A percentile compares a stretch with the other conserved stretches of the same genome.
Evolutionary conservation across 257 asterid species (phyloP).

Genomic region (Solanum virginianum): DNA sequence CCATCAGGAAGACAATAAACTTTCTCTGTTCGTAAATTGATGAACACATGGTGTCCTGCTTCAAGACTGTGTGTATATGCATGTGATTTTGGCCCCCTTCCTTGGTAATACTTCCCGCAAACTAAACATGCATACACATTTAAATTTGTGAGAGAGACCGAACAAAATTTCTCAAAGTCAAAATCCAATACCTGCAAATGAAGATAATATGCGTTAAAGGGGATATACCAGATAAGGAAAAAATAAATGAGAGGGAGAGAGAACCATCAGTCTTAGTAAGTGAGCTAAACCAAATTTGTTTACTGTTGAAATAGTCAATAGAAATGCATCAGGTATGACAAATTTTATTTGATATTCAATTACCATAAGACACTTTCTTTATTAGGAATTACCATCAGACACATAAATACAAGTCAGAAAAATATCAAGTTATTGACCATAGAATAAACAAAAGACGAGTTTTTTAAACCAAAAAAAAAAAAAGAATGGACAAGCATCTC

Average conservation of each 20-base stretch:
- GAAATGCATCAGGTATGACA: neutral
- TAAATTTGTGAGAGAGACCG: conserved; percentile 90
- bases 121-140: conserved; percentile 91
- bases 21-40: conserved; percentile 88
- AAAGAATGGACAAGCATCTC: neutral
- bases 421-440: neutral
- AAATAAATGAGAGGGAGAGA: neutral
- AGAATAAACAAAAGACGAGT: neutral
- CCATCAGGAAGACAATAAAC: conserved; percentile 99
- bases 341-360: neutral
- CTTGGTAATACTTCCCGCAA: conserved; percentile 95
- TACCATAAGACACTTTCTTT: neutral
- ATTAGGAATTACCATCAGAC: neutral
- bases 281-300: neutral
- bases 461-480: neutral
- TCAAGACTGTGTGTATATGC: conserved; percentile 98
- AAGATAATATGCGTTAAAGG: neutral
- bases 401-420: neutral
- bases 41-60: conserved; percentile 93
- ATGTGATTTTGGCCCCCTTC: conserved; percentile 92
- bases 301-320: neutral
- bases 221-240: neutral
- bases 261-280: neutral
- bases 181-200: conserved; percentile 85
- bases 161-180: conserved; percentile 92